Base-by-base conservation (phyloP, 257 asterid genomes). In the Agastache rugosa region DNA sequence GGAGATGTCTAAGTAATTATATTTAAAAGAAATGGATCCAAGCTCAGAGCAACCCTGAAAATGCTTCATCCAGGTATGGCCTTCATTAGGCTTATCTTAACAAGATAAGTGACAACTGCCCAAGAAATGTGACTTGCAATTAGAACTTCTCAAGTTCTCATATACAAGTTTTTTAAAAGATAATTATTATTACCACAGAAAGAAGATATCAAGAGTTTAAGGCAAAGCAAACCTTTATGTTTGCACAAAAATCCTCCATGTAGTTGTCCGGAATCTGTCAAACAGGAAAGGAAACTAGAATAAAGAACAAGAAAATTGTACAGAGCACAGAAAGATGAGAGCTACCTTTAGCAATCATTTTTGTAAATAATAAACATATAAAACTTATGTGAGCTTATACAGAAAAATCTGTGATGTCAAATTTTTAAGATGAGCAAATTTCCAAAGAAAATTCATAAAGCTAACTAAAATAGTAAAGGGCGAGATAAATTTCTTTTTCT, bases 221-320 rank as follows among this genome's bases (percentile, higher is more conserved):
- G 34, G 67, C 34, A 50, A 75, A 79, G 81, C 71, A 74, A 75
- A 93, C 98, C 98, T 79, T 92, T 20, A 94, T 87, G 69, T 83
- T 82, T 41, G 89, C 80, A 79, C 93, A 89, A 42, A 87, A 89
- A 79, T 87, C 96, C 83, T 89, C 97, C 90, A 85, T 86, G 83
- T 85, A 79, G 83, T 83, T 88, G 80, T 88, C 96, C 11, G 89
- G 68, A 73, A 81, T 84, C 96, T 94, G 96, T 69, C 72, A 17
- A 17, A 31, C 5, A 76, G 65, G 74, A 61, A 74, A 75, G 60
- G 23, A 69, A 67, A 47, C 20, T 11, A 77, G 63, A 76, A 53
- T 71, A 45, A 48, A 25, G 16, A 67, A 54, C 41, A 61, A 34
- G 60, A 62, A 51, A 55, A 14, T 8, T 10, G 55, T n/a, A 54